Percentiles rank a stretch among this genome's conserved stretches.
Evolutionary conservation across 2,329 filamentous ascomycete species (phyloP).

Genomic region (Nigrograna mackinnonii): DNA sequence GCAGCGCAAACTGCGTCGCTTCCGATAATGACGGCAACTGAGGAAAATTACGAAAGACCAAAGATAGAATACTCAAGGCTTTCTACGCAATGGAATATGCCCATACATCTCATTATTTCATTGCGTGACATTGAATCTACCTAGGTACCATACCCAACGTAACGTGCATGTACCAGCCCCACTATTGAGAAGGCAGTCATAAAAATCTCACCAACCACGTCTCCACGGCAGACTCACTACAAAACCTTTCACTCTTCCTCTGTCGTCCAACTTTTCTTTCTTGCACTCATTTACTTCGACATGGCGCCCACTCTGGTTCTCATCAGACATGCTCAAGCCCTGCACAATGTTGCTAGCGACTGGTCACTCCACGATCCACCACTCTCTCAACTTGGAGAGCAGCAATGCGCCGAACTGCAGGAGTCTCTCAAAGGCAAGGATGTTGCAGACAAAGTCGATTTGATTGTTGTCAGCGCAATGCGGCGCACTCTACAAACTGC

Average conservation of each 20-base stretch:
- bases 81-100: no score
- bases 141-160: no score
- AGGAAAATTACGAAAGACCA: no score
- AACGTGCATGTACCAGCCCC: no score
- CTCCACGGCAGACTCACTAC: not conserved
- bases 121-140: no score
- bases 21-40: no score
- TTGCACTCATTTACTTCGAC: no score
- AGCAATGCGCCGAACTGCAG: constrained; percentile 46
- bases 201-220: not conserved
- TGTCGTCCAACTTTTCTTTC: constrained; percentile 2
- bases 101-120: no score
- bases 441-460: constrained; percentile 50
- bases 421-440: constrained; percentile 38
- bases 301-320: constrained; percentile 52
- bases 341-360: constrained; percentile 48
- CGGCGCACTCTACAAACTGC: constrained; percentile 68
- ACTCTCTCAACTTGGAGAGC: constrained; percentile 44
- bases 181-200: no score
- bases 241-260: no score
- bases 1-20: no score
- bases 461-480: constrained; percentile 68
- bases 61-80: no score
- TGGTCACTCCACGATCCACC: constrained; percentile 47
- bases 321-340: constrained; percentile 49